Conservation (phyloP, 306 rosid genomes). For the Carpinus viminea region DNA sequence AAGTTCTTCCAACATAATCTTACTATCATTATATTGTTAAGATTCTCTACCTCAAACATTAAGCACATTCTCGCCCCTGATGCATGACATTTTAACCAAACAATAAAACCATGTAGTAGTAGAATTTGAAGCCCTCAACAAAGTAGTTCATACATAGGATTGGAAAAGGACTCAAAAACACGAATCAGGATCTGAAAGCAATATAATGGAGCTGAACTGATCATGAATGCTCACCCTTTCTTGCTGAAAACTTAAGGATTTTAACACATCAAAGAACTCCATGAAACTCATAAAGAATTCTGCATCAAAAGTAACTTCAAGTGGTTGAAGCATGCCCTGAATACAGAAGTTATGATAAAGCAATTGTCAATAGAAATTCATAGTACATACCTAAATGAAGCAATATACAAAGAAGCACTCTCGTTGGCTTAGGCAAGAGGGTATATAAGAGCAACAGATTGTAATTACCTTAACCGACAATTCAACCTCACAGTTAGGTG, state of each 20-base stretch:
- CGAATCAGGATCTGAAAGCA: background rate
- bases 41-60: background rate
- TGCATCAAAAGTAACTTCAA: constrained; percentile 65
- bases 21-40: background rate
- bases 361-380: constrained; percentile 10
- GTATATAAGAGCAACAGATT: constrained; percentile 22
- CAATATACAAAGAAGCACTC: constrained; percentile 26
- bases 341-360: constrained; percentile 12
- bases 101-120: background rate
- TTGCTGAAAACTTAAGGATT: constrained; percentile 62
- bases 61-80: background rate
- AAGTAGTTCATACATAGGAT: background rate
- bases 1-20: background rate
- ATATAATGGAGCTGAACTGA: background rate
- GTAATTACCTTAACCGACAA: constrained; percentile 63
- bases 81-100: background rate
- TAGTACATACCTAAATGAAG: background rate
- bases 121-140: background rate
- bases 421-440: constrained; percentile 14
- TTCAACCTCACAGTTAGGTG: constrained; percentile 51
- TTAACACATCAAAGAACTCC: constrained; percentile 57
- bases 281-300: constrained; percentile 40
- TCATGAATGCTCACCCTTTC: constrained; percentile 58
- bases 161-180: background rate
- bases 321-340: constrained; percentile 71